phyloP scores from a whole-genome alignment of 2,329 filamentous ascomycete species.

The Botrytis medusae region DNA sequence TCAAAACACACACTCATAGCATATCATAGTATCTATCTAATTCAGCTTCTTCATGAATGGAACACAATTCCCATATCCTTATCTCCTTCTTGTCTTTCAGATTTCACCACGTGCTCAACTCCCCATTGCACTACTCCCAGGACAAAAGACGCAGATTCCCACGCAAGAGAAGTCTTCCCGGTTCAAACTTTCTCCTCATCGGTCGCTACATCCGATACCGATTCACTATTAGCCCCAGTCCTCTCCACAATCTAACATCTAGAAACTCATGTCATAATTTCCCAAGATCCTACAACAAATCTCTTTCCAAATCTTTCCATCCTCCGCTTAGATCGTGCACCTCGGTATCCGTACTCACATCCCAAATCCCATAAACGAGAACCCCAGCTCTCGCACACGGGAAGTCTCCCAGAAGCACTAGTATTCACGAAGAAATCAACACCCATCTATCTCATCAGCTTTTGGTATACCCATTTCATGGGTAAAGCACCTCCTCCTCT shows the following conservation, averaged over 20 bases:
- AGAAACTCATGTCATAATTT: background rate
- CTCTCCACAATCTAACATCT: background rate
- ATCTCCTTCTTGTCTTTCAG: background rate
- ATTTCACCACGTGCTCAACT: background rate
- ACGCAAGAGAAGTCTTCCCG: background rate
- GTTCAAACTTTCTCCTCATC: background rate
- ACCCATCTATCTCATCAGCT: background rate
- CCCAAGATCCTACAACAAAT: background rate
- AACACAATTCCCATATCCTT: background rate
- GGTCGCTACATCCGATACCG: background rate
- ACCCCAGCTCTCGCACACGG: background rate
- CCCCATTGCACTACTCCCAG: background rate
- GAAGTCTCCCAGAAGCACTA: background rate
- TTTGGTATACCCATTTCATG: background rate
- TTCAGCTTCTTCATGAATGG: background rate
- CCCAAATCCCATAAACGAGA: background rate
- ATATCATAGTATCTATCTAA: background rate
- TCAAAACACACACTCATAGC: rapidly evolving
- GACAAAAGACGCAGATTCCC: background rate
- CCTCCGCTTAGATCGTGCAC: background rate
- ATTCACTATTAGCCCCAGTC: background rate
- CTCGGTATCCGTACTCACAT: background rate
- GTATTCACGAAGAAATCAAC: background rate
- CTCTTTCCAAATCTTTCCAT: background rate
- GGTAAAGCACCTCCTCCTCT: background rate